Percentiles rank a stretch among this genome's conserved stretches.
These are phyloP conservation scores for Sedum album DNA, from an alignment of 164 flowering plant genomes.

Conservation along the genomic window DNA sequence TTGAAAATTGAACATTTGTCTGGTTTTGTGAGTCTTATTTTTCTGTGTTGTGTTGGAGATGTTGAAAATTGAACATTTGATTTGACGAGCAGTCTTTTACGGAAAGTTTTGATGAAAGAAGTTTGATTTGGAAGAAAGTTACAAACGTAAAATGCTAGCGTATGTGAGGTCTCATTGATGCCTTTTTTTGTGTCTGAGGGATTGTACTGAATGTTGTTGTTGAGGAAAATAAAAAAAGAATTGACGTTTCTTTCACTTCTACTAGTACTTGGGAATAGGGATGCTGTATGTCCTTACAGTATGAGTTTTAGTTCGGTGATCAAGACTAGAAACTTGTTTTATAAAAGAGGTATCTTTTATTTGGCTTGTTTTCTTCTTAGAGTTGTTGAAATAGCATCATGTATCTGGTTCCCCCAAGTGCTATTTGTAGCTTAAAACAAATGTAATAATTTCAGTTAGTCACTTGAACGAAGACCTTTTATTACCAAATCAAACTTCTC, in stretches of 20 bases:
- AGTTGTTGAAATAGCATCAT: background rate
- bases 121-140: background rate
- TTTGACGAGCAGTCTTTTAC: background rate
- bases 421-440: background rate
- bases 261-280: no score
- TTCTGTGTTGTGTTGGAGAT: background rate
- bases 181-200: background rate
- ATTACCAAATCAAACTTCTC: background rate
- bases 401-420: background rate
- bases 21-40: background rate
- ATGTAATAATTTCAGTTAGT: background rate
- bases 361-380: background rate
- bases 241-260: background rate
- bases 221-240: background rate
- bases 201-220: background rate
- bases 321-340: background rate
- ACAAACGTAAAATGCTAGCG: no score
- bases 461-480: background rate
- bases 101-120: background rate
- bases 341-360: background rate
- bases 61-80: background rate
- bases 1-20: background rate
- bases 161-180: no score
- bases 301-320: background rate
- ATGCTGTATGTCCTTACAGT: background rate